Percentiles rank a stretch among this genome's conserved stretches.
These are phyloP conservation scores for Ochetophila trinervis DNA, from an alignment of 306 rosid species.

Conservation along the genomic window DNA sequence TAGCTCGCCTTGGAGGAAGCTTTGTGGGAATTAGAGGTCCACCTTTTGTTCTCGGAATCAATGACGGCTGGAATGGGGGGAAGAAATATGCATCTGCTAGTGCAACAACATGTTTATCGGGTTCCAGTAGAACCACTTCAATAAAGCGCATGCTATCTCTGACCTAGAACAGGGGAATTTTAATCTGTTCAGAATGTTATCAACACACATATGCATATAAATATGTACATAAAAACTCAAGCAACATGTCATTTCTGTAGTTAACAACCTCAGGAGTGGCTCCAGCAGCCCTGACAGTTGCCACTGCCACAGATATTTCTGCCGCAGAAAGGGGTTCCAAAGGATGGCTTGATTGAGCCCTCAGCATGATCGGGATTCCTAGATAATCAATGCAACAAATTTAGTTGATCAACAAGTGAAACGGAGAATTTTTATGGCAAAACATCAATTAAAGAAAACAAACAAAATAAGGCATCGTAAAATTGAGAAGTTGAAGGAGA, in stretches of 20 bases:
- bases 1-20: conserved; percentile 89
- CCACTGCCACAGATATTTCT: conserved; percentile 85
- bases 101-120: conserved; percentile 81
- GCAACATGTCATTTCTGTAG: conserved; percentile 8
- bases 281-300: conserved; percentile 91
- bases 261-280: conserved; percentile 79
- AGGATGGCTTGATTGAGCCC: conserved; percentile 86
- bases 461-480: conserved; percentile 1
- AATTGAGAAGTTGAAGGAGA: conserved; percentile 2
- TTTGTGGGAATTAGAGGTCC: conserved; percentile 74
- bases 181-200: background rate
- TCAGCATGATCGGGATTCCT: conserved; percentile 62
- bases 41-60: conserved; percentile 78
- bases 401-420: conserved; percentile 12
- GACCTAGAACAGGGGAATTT: conserved; percentile 44
- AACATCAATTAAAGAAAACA: background rate
- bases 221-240: background rate
- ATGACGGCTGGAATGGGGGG: conserved; percentile 90
- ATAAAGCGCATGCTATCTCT: conserved; percentile 90
- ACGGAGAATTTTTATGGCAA: conserved; percentile 3
- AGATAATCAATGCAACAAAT: conserved; percentile 17
- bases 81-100: conserved; percentile 92
- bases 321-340: conserved; percentile 86
- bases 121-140: conserved; percentile 77
- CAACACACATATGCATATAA: background rate